phyloP scores from a whole-genome alignment of 176 grass and related monocot species.

The Tillandsia leiboldiana region DNA sequence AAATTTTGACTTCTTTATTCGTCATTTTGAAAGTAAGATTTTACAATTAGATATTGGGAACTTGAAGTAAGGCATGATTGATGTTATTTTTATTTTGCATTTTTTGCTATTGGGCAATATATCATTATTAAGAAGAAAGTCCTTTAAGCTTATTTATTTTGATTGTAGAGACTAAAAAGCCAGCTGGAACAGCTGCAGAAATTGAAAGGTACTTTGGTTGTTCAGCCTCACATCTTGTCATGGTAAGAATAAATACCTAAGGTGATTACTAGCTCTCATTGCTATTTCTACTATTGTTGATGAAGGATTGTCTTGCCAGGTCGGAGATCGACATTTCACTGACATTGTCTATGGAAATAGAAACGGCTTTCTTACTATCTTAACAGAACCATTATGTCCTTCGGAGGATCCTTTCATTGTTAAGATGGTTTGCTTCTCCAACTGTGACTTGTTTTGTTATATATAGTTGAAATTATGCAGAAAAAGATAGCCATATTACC shows the following conservation, averaged over 20 bases:
- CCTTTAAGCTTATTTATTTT: constrained; percentile 14
- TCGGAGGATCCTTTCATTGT: constrained; percentile 67
- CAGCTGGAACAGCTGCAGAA: constrained; percentile 73
- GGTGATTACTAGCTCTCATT: neutral
- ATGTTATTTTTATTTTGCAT: neutral
- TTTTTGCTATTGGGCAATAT: neutral
- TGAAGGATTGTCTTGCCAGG: constrained; percentile 29
- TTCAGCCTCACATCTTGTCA: constrained; percentile 58
- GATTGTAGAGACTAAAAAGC: constrained; percentile 72
- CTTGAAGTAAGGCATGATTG: no score
- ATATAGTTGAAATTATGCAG: neutral
- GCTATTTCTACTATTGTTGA: constrained; percentile 17
- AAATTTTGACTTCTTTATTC: no score
- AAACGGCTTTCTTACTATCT: constrained; percentile 83
- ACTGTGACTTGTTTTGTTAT: neutral
- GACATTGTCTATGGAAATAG: constrained; percentile 85
- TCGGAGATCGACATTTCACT: constrained; percentile 89
- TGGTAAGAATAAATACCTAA: constrained; percentile 39
- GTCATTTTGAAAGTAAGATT: no score
- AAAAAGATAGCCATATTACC: neutral
- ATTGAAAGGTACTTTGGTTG: constrained; percentile 94
- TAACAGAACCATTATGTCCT: constrained; percentile 68
- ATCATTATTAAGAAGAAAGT: constrained; percentile 3
- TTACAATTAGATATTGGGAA: no score
- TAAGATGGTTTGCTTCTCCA: constrained; percentile 36